A percentile compares a stretch with the other conserved stretches of the same genome.
Evolutionary conservation across 768 basidiomycete genomes (phyloP).

Genomic region (Lactarius indigo): DNA sequence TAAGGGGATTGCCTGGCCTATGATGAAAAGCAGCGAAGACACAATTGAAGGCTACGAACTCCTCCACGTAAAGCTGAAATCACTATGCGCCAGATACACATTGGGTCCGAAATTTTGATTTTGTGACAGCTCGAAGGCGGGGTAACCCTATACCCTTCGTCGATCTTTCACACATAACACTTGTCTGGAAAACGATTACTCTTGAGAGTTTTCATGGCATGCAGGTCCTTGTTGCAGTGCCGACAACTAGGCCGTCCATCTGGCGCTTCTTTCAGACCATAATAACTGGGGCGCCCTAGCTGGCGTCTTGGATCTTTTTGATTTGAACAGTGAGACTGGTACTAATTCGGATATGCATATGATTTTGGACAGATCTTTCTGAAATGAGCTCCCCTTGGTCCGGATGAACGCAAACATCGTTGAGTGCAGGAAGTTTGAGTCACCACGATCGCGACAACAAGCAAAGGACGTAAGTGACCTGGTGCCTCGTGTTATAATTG

Average conservation of each 20-base stretch:
- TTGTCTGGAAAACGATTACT: slow-evolving; percentile 53
- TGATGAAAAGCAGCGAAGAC: slow-evolving; percentile 24
- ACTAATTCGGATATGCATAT: slow-evolving; percentile 95
- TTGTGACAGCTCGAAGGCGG: slow-evolving; percentile 91
- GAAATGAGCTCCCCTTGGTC: slow-evolving; percentile 98
- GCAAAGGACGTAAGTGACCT: slow-evolving; percentile 41
- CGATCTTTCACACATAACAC: slow-evolving; percentile 96
- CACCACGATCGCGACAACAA: slow-evolving; percentile 13
- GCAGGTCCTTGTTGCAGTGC: slow-evolving; percentile 58
- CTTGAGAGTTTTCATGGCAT: slow-evolving; percentile 22
- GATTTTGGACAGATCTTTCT: slow-evolving; percentile 94
- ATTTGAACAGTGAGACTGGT: slow-evolving; percentile 32
- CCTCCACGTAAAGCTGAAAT: slow-evolving; percentile 94
- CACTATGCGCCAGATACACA: slow-evolving; percentile 88
- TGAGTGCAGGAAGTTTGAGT: slow-evolving; percentile 40
- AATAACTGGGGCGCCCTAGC: slow-evolving; percentile 90
- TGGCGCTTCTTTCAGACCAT: slow-evolving; percentile 82
- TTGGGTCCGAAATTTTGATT: slow-evolving; percentile 87
- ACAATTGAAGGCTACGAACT: slow-evolving; percentile 47
- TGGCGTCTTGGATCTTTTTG: slow-evolving; percentile 62
- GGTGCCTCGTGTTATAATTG: slow-evolving; percentile 90
- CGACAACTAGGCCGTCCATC: slow-evolving; percentile 94
- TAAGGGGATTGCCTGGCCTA: slow-evolving; percentile 62
- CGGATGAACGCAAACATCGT: slow-evolving; percentile 95
- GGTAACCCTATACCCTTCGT: slow-evolving; percentile 68